phyloP scores from a whole-genome alignment of 495 filamentous ascomycete genomes.

The Neurospora sp. region DNA sequence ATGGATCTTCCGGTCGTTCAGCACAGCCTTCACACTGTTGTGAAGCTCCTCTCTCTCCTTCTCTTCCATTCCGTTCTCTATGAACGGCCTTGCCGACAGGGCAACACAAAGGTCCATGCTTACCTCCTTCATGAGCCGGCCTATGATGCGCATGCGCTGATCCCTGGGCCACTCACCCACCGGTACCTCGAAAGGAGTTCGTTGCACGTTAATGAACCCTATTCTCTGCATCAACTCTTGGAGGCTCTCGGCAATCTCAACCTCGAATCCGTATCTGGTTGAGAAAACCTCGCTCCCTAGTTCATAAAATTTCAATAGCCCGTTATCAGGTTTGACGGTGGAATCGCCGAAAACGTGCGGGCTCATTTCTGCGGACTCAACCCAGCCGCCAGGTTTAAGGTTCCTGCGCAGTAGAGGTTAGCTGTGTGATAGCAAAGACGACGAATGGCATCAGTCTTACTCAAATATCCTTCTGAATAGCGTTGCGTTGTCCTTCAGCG shows the following conservation, averaged over 20 bases:
- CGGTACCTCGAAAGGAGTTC: constrained; percentile 28
- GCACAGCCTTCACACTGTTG: constrained; percentile 15
- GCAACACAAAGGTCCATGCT: constrained; percentile 44
- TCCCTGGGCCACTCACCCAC: constrained; percentile 53
- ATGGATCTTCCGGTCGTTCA: constrained; percentile 27
- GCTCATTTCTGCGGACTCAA: constrained; percentile 49
- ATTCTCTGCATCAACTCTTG: constrained; percentile 26
- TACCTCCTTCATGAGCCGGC: constrained; percentile 39
- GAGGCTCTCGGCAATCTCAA: constrained; percentile 29
- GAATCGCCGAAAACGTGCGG: constrained; percentile 40
- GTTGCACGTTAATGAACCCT: constrained; percentile 43
- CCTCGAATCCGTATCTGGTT: constrained; percentile 34
- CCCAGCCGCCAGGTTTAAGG: constrained; percentile 53
- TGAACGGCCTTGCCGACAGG: constrained; percentile 44
- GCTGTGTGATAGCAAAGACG: background rate
- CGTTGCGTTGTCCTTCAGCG: constrained; percentile 36
- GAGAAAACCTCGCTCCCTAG: constrained; percentile 19
- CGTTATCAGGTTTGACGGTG: constrained; percentile 36
- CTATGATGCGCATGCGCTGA: constrained; percentile 45
- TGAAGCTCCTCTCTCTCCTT: constrained; percentile 27
- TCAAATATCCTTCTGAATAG: constrained; percentile 25
- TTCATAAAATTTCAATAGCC: constrained; percentile 30
- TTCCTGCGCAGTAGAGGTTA: constrained; percentile 22
- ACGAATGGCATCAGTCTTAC: constrained; percentile 11
- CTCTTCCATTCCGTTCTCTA: constrained; percentile 33